Conservation (phyloP, 257 asterid genomes). For the Ophiorrhiza pumila region DNA sequence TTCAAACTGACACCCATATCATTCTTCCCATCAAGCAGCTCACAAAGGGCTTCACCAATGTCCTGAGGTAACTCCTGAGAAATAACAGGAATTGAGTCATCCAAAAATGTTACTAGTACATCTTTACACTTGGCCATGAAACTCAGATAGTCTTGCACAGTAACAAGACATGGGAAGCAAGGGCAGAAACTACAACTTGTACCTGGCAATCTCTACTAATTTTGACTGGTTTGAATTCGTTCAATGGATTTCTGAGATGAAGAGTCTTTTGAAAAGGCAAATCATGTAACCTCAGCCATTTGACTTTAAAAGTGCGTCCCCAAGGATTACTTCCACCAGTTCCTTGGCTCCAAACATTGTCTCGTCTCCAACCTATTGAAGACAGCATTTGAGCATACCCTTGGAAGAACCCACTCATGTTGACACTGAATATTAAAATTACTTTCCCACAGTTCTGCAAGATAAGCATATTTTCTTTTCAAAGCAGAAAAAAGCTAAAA, state of each 20-base stretch:
- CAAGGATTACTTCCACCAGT: slow-evolving; percentile 70
- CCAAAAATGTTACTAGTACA: slow-evolving; percentile 19
- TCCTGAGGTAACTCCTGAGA: slow-evolving; percentile 86
- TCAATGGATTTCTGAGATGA: slow-evolving; percentile 91
- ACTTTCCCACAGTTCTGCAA: slow-evolving; percentile 95
- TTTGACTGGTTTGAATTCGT: slow-evolving; percentile 87
- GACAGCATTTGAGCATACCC: slow-evolving; percentile 98
- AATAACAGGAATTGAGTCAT: slow-evolving; percentile 29
- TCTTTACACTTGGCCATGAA: not conserved
- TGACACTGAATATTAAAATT: slow-evolving; percentile 93
- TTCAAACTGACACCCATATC: slow-evolving; percentile 42
- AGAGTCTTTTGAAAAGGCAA: slow-evolving; percentile 86
- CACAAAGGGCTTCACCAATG: slow-evolving; percentile 92
- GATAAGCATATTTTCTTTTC: slow-evolving; percentile 10
- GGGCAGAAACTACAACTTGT: slow-evolving; percentile 7
- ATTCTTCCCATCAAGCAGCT: slow-evolving; percentile 70
- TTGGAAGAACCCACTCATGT: slow-evolving; percentile 97
- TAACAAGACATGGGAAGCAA: not conserved
- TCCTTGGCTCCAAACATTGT: slow-evolving; percentile 79
- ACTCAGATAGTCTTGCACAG: not conserved
- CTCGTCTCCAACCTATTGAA: slow-evolving; percentile 82
- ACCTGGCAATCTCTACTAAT: slow-evolving; percentile 99
- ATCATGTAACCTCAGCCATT: slow-evolving; percentile 74
- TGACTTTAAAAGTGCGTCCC: slow-evolving; percentile 88
- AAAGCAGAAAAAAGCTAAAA: slow-evolving; percentile 7